A percentile compares a stretch with the other conserved stretches of the same genome.
Evolutionary conservation across 805 yeast genomes (phyloP).

Genomic region (Candida insectalens): DNA sequence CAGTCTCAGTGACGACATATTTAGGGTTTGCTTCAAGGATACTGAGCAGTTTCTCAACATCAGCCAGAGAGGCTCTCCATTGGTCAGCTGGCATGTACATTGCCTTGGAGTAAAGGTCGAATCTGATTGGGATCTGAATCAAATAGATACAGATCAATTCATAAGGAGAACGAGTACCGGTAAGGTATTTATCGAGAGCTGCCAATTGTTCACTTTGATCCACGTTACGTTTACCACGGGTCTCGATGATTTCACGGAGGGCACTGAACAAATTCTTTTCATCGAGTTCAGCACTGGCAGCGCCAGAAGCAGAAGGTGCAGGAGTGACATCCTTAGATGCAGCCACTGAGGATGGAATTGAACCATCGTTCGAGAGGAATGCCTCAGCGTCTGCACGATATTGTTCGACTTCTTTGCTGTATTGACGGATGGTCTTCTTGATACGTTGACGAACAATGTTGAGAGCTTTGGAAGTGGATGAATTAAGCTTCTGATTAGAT

Average conservation of each 20-base stretch:
- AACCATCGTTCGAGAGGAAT: constrained; percentile 43
- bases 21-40: constrained; percentile 55
- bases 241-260: constrained; percentile 66
- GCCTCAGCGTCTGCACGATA: constrained; percentile 64
- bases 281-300: constrained; percentile 19
- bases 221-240: constrained; percentile 92
- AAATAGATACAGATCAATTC: constrained; percentile 72
- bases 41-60: constrained; percentile 51
- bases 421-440: constrained; percentile 68
- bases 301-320: constrained; percentile 19
- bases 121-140: constrained; percentile 78
- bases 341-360: not conserved
- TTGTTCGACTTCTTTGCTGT: constrained; percentile 44
- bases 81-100: constrained; percentile 67
- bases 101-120: constrained; percentile 64
- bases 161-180: constrained; percentile 48
- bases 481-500: constrained; percentile 64
- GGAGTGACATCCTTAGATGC: constrained; percentile 21
- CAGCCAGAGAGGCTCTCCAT: constrained; percentile 66
- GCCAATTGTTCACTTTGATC: constrained; percentile 73
- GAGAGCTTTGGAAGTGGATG: constrained; percentile 75
- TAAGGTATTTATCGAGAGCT: constrained; percentile 52
- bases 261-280: constrained; percentile 48
- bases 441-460: constrained; percentile 85
- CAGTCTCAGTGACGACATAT: constrained; percentile 71